These are phyloP conservation scores for Phyllostachys edulis DNA, from an alignment of 176 grass and related monocot genomes.

Conservation along the genomic window DNA sequence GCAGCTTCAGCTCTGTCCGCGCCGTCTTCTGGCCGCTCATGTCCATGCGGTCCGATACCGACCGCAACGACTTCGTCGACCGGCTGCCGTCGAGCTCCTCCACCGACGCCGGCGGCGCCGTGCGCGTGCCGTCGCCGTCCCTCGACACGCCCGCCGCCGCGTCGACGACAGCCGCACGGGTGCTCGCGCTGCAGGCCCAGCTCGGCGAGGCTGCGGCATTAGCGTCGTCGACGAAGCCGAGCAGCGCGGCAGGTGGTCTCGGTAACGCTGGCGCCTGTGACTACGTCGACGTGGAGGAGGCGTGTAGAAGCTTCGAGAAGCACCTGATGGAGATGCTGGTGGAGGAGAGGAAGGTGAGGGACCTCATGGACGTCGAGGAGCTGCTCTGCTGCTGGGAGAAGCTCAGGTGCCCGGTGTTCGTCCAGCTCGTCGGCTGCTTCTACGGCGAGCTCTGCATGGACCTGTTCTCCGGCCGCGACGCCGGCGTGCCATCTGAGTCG, in stretches of 20 bases:
- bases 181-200: constrained; percentile 29
- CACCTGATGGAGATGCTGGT: constrained; percentile 82
- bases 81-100: neutral
- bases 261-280: neutral
- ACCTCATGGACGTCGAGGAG: constrained; percentile 85
- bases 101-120: neutral
- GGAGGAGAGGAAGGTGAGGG: constrained; percentile 78
- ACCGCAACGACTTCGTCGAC: constrained; percentile 17
- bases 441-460: constrained; percentile 85
- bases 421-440: constrained; percentile 66
- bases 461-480: constrained; percentile 42
- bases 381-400: constrained; percentile 67
- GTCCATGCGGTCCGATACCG: constrained; percentile 59
- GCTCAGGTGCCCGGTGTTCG: constrained; percentile 59
- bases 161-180: constrained; percentile 5
- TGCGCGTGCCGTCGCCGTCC: constrained; percentile 26
- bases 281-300: constrained; percentile 43
- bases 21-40: constrained; percentile 81
- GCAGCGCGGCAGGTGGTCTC: neutral
- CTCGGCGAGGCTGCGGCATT: constrained; percentile 1
- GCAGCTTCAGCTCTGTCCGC: constrained; percentile 67
- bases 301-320: constrained; percentile 71
- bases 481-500: neutral
- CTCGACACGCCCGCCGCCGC: neutral
- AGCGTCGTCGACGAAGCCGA: neutral